Evolutionary conservation across 2,329 filamentous ascomycete species (phyloP), one percentile per base, ranked within the genome.

Genomic region (Diaporthe australafricana): DNA sequence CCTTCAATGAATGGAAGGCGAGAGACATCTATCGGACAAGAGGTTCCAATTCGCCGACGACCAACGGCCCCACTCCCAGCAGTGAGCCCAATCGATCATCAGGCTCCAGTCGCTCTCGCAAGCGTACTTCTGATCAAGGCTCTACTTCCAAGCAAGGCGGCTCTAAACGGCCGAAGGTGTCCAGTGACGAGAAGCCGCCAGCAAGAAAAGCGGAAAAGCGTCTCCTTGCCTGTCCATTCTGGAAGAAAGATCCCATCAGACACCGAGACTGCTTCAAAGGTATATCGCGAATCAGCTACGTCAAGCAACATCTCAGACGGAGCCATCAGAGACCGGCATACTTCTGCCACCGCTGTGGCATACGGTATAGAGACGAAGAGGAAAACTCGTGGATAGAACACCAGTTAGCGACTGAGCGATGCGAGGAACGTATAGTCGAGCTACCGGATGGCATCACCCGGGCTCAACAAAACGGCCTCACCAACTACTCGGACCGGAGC

Each of bases 271-370:
- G 77, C 45, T 73, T 71, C 47, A 57, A 62, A 22, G 63, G 63
- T 1, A 70, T 77, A 9, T 72, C 27, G 8, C 56, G 73, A 17
- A 77, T 78, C 42, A 52, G 74, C 6, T 73, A 77, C 35, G 73
- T 78, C 30, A 77, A 78, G 70, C 74, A 76, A n/a, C 77, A 77
- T 45, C 70, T 78, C 2, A 53, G 68, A 4, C 70, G 76, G 14
- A 55, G 22, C 3, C 77, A 78, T 48, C 45, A 25, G 17, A 50
- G 32, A 35, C 42, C 45, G 2, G 48, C 52, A 8, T 35, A 35
- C 32, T 74, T 75, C 50, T 78, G 76, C 60, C 60, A 2, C 12
- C 60, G 70, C 4, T 78, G 76, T 62, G 72, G 71, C 14, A 45
- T 35, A 1, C 48, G 66, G 11, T 77, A 77, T 1, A 22, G 38